phyloP scores from a whole-genome alignment of 176 grass and related monocot genomes.

The Saccharum spontaneum region DNA sequence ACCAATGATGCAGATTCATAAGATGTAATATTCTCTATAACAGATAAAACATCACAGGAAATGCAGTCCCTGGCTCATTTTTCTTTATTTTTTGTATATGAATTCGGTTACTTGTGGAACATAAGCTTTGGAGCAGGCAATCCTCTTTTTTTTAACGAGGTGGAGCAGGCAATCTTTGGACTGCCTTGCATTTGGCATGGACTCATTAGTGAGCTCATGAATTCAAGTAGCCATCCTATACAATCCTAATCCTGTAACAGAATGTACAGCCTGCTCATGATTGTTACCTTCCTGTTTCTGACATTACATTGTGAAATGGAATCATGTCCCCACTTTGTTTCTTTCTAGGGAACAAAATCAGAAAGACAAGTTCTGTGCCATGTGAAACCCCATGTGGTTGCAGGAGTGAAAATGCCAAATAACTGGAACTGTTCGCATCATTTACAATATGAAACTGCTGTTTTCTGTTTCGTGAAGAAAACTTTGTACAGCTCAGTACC shows the following conservation, averaged over 20 bases:
- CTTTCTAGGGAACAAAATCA: slow-evolving; percentile 3
- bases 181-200: slow-evolving; percentile 9
- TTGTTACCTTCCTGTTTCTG: slow-evolving; percentile 26
- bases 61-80: not conserved
- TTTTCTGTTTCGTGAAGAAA: slow-evolving; percentile 9
- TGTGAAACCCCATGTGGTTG: slow-evolving; percentile 29
- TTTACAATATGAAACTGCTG: slow-evolving; percentile 13
- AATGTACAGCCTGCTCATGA: slow-evolving; percentile 14
- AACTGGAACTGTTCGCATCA: not conserved
- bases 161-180: slow-evolving; percentile 8
- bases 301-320: slow-evolving; percentile 8
- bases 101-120: slow-evolving; percentile 5
- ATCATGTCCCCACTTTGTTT: slow-evolving; percentile 20
- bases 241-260: slow-evolving; percentile 6
- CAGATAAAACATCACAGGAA: not conserved
- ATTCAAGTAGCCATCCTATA: slow-evolving; percentile 15
- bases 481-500: not conserved
- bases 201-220: not conserved
- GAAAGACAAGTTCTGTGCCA: slow-evolving; percentile 7
- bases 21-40: not conserved
- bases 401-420: not conserved
- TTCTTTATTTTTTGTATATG: not conserved
- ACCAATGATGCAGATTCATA: not conserved
- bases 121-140: not conserved
- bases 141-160: not conserved